Conservation (phyloP, 768 basidiomycete genomes). For the Agaricus sinodeliciosus region DNA sequence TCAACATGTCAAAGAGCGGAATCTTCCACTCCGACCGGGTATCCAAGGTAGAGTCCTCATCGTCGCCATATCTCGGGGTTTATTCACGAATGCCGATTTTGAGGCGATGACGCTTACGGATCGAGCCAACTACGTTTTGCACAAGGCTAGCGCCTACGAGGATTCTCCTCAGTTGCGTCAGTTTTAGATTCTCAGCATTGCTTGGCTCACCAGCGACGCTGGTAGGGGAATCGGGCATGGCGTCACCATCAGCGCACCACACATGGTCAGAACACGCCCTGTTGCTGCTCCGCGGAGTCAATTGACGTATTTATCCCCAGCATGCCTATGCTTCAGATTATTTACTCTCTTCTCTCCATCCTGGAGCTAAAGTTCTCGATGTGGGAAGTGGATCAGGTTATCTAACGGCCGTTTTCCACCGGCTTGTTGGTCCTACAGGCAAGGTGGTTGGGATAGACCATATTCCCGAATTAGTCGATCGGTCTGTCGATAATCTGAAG, state of each 20-base stretch:
- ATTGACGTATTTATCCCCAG: slow-evolving; percentile 25
- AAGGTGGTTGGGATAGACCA: slow-evolving; percentile 90
- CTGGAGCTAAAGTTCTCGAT: slow-evolving; percentile 76
- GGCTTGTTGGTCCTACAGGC: slow-evolving; percentile 52
- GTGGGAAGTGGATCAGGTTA: slow-evolving; percentile 90
- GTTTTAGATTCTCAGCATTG: background rate
- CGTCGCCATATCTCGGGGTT: background rate
- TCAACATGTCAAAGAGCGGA: slow-evolving; percentile 49
- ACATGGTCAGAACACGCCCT: slow-evolving; percentile 62
- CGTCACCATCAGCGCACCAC: slow-evolving; percentile 94
- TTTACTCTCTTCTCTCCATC: slow-evolving; percentile 63
- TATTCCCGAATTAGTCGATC: slow-evolving; percentile 67
- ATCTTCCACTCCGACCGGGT: slow-evolving; percentile 55
- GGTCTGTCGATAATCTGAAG: slow-evolving; percentile 62
- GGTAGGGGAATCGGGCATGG: slow-evolving; percentile 67
- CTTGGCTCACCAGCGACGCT: slow-evolving; percentile 1
- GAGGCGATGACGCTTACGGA: slow-evolving; percentile 71
- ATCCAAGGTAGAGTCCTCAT: slow-evolving; percentile 35
- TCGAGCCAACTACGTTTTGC: slow-evolving; percentile 58
- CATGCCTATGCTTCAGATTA: slow-evolving; percentile 84
- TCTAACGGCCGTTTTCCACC: slow-evolving; percentile 73
- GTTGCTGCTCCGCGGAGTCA: background rate
- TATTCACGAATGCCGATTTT: background rate
- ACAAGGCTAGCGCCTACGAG: slow-evolving; percentile 52
- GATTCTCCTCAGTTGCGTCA: slow-evolving; percentile 67